These are phyloP conservation scores for Camellia lanceoleosa DNA, from an alignment of 148 eudicot genomes.

Conservation along the genomic window DNA sequence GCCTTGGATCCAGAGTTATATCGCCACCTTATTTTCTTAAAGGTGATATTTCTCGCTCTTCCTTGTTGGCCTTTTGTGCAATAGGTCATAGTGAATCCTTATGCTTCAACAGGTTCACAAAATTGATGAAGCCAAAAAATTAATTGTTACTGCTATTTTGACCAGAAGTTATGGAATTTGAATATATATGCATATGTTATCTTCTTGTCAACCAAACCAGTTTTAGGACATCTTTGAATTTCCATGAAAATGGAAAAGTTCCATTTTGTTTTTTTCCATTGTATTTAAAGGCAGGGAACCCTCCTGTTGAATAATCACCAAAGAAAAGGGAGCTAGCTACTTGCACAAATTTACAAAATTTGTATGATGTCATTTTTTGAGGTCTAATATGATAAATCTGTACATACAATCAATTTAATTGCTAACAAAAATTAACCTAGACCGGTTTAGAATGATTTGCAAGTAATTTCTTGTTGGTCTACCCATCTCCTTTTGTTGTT, in stretches of 20 bases:
- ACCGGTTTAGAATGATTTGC: not conserved
- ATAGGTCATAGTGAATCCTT: slow-evolving; percentile 3
- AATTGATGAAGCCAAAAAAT: not conserved
- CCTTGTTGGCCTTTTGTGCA: not conserved
- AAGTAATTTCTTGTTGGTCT: not conserved
- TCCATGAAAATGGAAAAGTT: not conserved
- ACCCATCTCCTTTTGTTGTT: not conserved
- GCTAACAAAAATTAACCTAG: not conserved
- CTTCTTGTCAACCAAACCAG: not conserved
- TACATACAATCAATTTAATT: not conserved
- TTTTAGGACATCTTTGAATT: slow-evolving; percentile 9
- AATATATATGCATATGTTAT: not conserved
- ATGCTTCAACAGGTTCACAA: not conserved
- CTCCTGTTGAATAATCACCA: not conserved
- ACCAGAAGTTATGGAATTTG: not conserved
- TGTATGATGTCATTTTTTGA: no score
- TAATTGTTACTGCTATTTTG: not conserved
- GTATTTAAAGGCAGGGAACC: not conserved
- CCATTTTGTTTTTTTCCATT: not conserved
- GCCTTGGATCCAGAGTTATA: slow-evolving; percentile 96
- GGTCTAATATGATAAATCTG: not conserved
- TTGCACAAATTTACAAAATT: no score
- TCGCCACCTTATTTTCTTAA: slow-evolving; percentile 88
- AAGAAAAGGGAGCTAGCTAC: not conserved
- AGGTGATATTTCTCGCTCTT: slow-evolving; percentile 42